phyloP scores from a whole-genome alignment of 106 monocot genomes.

The Gastrodia elata region DNA sequence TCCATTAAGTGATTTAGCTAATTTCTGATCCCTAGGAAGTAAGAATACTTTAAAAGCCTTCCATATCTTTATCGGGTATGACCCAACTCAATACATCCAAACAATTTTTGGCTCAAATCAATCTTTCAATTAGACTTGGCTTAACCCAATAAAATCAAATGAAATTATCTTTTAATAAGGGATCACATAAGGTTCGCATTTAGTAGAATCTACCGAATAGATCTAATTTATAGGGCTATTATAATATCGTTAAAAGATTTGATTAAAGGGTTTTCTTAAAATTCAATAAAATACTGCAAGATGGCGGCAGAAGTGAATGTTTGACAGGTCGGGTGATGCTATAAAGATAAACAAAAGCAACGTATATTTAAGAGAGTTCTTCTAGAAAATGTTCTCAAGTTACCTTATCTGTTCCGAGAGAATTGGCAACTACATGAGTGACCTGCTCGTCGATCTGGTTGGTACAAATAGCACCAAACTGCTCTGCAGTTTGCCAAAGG shows the following conservation, averaged over 20 bases:
- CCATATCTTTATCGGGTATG: too few species aligned
- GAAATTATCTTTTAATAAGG: too few species aligned
- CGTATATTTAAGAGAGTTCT: neutral
- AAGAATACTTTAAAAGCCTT: too few species aligned
- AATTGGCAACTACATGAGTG: slow-evolving; percentile 93
- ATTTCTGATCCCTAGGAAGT: too few species aligned
- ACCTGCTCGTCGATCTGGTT: slow-evolving; percentile 85
- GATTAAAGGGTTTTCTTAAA: neutral
- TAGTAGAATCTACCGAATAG: neutral
- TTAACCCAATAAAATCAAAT: neutral
- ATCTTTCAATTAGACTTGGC: neutral
- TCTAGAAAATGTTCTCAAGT: neutral
- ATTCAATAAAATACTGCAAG: neutral
- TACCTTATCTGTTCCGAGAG: slow-evolving; percentile 94
- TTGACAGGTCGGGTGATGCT: neutral
- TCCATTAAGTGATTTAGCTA: too few species aligned
- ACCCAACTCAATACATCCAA: too few species aligned
- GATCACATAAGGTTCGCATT: neutral
- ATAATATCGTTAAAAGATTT: neutral
- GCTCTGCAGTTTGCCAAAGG: slow-evolving; percentile 92
- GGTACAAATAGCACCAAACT: slow-evolving; percentile 91
- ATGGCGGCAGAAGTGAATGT: neutral
- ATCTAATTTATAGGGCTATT: neutral
- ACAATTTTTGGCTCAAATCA: neutral
- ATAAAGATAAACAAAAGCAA: neutral